Conservation (phyloP, 2,329 filamentous ascomycete genomes). For the Sordariomycetes sp. region DNA sequence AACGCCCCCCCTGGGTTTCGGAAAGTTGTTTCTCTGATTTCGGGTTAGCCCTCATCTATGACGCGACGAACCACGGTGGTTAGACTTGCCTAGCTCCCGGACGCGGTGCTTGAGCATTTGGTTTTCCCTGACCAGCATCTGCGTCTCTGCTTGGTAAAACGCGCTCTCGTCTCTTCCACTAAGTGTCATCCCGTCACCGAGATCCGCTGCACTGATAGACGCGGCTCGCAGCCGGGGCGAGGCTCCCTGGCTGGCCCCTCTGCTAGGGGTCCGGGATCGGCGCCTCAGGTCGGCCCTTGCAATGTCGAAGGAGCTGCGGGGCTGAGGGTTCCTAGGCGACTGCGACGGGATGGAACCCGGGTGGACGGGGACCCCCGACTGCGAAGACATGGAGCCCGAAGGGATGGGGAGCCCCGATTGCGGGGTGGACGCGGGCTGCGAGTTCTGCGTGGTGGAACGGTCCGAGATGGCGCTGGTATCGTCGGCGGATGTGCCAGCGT, state of each 20-base stretch:
- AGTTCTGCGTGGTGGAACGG: conserved; percentile 26
- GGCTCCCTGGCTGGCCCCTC: conserved; percentile 39
- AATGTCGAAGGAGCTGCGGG: conserved; percentile 49
- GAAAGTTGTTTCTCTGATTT: conserved; percentile 38
- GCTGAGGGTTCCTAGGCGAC: conserved; percentile 37
- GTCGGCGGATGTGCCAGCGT: conserved; percentile 30
- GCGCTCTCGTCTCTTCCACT: conserved; percentile 63
- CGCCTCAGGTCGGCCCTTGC: conserved; percentile 44
- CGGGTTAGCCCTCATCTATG: conserved; percentile 8
- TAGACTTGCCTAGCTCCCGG: conserved; percentile 54
- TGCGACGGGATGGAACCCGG: conserved; percentile 33
- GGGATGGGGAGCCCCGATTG: conserved; percentile 19
- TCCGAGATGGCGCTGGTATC: conserved; percentile 38
- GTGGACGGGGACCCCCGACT: conserved; percentile 17
- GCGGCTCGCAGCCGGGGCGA: conserved; percentile 46
- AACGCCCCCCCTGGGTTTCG: conserved; percentile 24
- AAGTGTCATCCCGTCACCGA: conserved; percentile 45
- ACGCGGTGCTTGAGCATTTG: conserved; percentile 72
- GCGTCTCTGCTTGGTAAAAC: conserved; percentile 75
- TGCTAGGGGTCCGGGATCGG: conserved; percentile 45
- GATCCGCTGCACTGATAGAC: conserved; percentile 45
- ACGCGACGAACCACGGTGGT: background rate
- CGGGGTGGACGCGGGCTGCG: conserved; percentile 16
- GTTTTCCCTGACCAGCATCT: conserved; percentile 67
- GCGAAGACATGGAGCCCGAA: conserved; percentile 27